These are phyloP conservation scores for Sugiyamaella paludigena DNA, from an alignment of 1,139 yeast genomes.

Conservation along the genomic window DNA sequence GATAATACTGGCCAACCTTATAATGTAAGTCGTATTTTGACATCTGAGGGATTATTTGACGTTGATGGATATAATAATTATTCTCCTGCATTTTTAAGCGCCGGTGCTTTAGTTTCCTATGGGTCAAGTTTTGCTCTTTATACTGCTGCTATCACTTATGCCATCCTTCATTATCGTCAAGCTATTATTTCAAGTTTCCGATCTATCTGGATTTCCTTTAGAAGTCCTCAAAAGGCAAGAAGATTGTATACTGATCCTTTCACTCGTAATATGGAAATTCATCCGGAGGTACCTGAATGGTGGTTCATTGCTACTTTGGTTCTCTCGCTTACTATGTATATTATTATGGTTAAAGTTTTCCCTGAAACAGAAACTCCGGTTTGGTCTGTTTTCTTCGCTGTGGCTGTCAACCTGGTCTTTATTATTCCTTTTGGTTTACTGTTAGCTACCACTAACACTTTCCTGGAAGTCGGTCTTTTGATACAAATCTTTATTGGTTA, in stretches of 20 bases:
- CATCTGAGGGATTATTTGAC: conserved; percentile 35
- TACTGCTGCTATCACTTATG: conserved; percentile 48
- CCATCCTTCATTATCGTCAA: conserved; percentile 38
- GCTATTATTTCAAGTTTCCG: conserved; percentile 13
- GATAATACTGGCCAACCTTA: conserved; percentile 49
- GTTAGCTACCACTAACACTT: conserved; percentile 52
- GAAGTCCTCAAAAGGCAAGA: conserved; percentile 17
- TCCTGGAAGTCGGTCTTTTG: conserved; percentile 56
- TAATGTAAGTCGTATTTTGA: conserved; percentile 44
- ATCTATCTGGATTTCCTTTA: conserved; percentile 16
- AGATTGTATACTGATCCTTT: conserved; percentile 49
- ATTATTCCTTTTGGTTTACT: conserved; percentile 50
- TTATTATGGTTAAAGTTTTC: conserved; percentile 45
- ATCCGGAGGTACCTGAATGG: conserved; percentile 65
- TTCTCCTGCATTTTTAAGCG: conserved; percentile 48
- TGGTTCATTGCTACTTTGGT: conserved; percentile 49
- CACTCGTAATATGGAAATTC: conserved; percentile 52
- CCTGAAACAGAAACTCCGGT: conserved; percentile 47
- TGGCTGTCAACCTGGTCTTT: conserved; percentile 54
- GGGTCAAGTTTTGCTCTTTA: conserved; percentile 32
- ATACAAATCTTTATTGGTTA: conserved; percentile 55
- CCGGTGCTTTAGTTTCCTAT: conserved; percentile 40
- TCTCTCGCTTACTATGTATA: conserved; percentile 45
- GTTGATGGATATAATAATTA: conserved; percentile 33
- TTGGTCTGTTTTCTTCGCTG: conserved; percentile 56